Evolutionary conservation across 257 asterid species (phyloP).

Genomic region (Sherardia arvensis): DNA sequence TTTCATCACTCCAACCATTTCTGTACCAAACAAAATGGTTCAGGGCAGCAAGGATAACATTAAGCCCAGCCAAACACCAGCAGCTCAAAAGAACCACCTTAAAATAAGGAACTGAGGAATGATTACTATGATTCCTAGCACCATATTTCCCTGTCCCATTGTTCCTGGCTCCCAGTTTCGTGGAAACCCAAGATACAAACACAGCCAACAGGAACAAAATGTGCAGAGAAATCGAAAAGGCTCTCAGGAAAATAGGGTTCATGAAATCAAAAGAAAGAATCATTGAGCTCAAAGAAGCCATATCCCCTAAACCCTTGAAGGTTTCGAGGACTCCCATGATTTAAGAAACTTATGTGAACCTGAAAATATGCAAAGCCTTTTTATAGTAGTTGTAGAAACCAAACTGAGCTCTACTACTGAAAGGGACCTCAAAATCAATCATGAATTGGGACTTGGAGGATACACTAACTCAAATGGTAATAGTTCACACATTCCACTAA

Average conservation of each 20-base stretch:
- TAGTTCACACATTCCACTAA: background rate
- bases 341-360: background rate
- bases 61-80: slow-evolving; percentile 34
- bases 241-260: slow-evolving; percentile 42
- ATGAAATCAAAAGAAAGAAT: slow-evolving; percentile 19
- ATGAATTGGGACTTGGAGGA: background rate
- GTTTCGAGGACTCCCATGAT: slow-evolving; percentile 9
- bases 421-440: background rate
- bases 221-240: slow-evolving; percentile 45
- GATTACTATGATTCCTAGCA: slow-evolving; percentile 4
- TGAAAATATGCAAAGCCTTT: background rate
- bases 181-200: slow-evolving; percentile 28
- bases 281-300: slow-evolving; percentile 13
- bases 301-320: slow-evolving; percentile 21
- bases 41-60: slow-evolving; percentile 38
- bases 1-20: slow-evolving; percentile 68
- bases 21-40: slow-evolving; percentile 52
- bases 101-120: slow-evolving; percentile 13
- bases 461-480: background rate
- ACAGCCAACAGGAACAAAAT: slow-evolving; percentile 26
- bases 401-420: background rate
- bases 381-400: background rate
- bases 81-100: slow-evolving; percentile 34
- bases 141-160: slow-evolving; percentile 17
- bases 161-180: slow-evolving; percentile 14